Base-by-base conservation (phyloP, 352 stramenopile species). In the Blastocystis sp. region DNA sequence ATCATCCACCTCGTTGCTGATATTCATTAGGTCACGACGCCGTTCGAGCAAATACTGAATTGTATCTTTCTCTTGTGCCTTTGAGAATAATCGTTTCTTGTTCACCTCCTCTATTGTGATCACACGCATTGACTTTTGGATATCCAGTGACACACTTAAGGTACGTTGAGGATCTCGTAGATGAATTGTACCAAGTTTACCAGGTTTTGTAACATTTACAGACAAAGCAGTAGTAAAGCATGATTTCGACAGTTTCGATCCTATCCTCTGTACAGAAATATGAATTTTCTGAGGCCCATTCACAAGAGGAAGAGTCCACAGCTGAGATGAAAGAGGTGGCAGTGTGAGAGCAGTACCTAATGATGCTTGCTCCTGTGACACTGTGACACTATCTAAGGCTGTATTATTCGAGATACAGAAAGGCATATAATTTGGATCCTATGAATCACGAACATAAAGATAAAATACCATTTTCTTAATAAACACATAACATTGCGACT, bases 401-500 rank as follows among this genome's bases (percentile, higher is more conserved):
- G 73, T 85, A 37, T 85, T 85, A 34, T 85, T 85, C 11, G 47
- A 66, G 9, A 85, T 47, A 69, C 73, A 85, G 73, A 85, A 85
- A 13, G 73, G 73, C 16, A 85, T 50, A 45, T 85, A 85, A 11
- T 50, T 85, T 11, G 54, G 16, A 65, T 85, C 73, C 65, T 76
- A 76, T 41, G 39, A 13, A 1, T 76, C 7, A 76, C 8, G 11
- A 30, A 9, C 20, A 26, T 20, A 8, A 8, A 1, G 4, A 24
- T 2, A 1, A 30, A 11, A 16, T n/a, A 76, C 65, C 73, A 85
- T 85, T n/a, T 85, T 85, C 73, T 85, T 85, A 5, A 85, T 37
- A 34, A 85, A 85, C 50, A 85, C 73, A 43, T 68, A 85, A 43
- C 73, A 85, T 50, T 85, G 73, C 53, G 45, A 41, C 2, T 85